Percentiles rank a stretch among this genome's conserved stretches.
phyloP scores from a whole-genome alignment of 495 filamentous ascomycete species.

The Physcia stellaris region DNA sequence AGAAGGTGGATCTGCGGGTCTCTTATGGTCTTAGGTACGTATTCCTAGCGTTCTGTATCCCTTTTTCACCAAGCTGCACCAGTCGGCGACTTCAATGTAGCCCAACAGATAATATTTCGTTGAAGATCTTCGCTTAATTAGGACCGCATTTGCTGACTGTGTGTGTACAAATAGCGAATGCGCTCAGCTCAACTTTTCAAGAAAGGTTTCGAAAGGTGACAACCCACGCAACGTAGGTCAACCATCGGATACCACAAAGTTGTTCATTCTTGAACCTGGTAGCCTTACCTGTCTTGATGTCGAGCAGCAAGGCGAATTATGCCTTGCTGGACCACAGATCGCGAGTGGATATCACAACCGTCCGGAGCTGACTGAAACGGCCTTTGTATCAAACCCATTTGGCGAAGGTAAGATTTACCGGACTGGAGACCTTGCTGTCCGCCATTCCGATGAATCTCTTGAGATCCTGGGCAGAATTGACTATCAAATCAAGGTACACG shows the following conservation, averaged over 20 bases:
- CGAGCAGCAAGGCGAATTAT: constrained; percentile 22
- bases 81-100: no score
- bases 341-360: constrained; percentile 19
- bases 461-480: constrained; percentile 29
- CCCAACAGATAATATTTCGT: neutral
- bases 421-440: constrained; percentile 21
- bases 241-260: constrained; percentile 4
- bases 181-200: constrained; percentile 13
- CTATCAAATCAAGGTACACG: constrained; percentile 30
- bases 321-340: constrained; percentile 28
- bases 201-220: neutral
- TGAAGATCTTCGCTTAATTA: neutral
- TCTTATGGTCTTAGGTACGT: no score
- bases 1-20: no score
- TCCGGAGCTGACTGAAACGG: constrained; percentile 12
- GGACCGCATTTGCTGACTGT: neutral
- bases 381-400: constrained; percentile 19
- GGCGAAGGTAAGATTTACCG: constrained; percentile 17
- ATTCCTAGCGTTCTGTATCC: no score
- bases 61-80: no score
- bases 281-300: neutral
- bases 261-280: constrained; percentile 1
- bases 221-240: constrained; percentile 1
- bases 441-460: constrained; percentile 20
- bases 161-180: constrained; percentile 9